phyloP scores from a whole-genome alignment of 2,329 filamentous ascomycete species.

The Pseudomassariella vexata region DNA sequence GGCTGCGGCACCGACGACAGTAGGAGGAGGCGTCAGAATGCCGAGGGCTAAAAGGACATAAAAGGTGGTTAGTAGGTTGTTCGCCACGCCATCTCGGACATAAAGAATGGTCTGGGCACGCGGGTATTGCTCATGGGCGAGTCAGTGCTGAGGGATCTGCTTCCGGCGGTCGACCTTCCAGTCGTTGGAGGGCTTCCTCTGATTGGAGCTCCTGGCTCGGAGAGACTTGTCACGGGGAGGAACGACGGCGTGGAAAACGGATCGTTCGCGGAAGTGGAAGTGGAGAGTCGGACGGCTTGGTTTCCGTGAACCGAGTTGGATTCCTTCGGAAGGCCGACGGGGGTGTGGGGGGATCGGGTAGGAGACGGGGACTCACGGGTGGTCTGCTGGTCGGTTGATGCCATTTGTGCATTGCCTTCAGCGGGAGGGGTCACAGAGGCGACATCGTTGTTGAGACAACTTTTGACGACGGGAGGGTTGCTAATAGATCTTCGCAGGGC shows the following conservation, averaged over 20 bases:
- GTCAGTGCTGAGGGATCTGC: background rate
- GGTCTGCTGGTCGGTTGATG: background rate
- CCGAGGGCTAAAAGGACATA: background rate
- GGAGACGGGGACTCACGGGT: background rate
- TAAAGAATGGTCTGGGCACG: background rate
- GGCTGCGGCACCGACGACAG: background rate
- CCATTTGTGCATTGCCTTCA: background rate
- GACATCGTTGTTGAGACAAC: background rate
- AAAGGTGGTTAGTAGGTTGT: background rate
- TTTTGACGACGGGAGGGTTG: conserved; percentile 1
- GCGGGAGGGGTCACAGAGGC: too few species aligned
- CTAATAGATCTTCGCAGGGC: conserved; percentile 2
- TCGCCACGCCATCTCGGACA: background rate
- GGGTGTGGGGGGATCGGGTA: background rate
- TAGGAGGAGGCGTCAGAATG: background rate
- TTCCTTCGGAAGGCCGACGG: too few species aligned
- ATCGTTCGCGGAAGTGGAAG: background rate
- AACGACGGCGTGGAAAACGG: background rate
- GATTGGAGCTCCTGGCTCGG: background rate
- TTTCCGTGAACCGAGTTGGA: too few species aligned
- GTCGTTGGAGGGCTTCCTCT: background rate
- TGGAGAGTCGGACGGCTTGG: too few species aligned
- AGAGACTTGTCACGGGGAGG: background rate
- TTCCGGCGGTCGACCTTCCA: background rate
- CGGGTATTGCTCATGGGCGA: background rate